phyloP scores from a whole-genome alignment of 148 eudicot species.

The Rhododendron kiyosumense region DNA sequence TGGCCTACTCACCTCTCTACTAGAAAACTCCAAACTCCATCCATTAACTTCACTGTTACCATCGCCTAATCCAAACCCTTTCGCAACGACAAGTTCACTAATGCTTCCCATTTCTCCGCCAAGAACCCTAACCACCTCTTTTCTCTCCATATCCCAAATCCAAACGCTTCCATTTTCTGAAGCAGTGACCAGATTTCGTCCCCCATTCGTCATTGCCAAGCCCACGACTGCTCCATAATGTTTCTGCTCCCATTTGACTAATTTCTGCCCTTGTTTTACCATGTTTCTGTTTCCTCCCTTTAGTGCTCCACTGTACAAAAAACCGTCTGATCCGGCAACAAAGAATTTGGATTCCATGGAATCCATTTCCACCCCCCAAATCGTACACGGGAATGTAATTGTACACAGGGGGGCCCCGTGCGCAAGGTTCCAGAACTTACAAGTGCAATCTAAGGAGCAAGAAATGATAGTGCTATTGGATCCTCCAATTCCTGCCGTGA shows the following conservation, averaged over 20 bases:
- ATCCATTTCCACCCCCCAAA: conserved; percentile 17
- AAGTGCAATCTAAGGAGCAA: conserved; percentile 21
- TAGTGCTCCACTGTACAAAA: conserved; percentile 14
- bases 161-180: conserved; percentile 20
- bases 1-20: conserved; percentile 3
- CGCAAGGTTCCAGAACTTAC: conserved; percentile 23
- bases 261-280: background rate
- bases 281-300: background rate
- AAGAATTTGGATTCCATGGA: conserved; percentile 13
- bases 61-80: background rate
- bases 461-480: conserved; percentile 16
- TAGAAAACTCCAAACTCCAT: background rate
- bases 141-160: conserved; percentile 9
- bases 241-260: background rate
- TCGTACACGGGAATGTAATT: conserved; percentile 9
- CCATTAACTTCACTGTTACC: background rate
- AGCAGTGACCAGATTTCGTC: conserved; percentile 9
- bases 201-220: conserved; percentile 1
- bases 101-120: conserved; percentile 6
- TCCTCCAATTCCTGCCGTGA: background rate
- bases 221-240: conserved; percentile 8
- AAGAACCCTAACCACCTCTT: background rate
- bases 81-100: conserved; percentile 9
- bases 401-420: background rate
- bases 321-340: conserved; percentile 22